These are phyloP conservation scores for Ascochyta pisi DNA, from an alignment of 2,329 filamentous ascomycete genomes.

Conservation along the genomic window DNA sequence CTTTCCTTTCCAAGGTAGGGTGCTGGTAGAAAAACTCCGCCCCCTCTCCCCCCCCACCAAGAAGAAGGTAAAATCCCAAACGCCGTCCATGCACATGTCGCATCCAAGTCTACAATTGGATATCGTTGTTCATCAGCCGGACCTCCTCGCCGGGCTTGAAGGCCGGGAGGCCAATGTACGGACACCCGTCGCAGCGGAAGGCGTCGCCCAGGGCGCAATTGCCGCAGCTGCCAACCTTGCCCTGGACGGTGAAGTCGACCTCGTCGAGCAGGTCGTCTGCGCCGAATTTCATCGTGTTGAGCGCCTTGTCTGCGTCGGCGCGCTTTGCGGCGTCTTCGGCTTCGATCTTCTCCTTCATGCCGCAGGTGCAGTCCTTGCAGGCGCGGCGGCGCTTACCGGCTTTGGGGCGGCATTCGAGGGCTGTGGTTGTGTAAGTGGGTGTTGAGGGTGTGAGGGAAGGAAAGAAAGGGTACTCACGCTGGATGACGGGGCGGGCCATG, in stretches of 20 bases:
- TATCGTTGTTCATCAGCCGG: conserved; percentile 80
- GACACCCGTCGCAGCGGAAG: conserved; percentile 68
- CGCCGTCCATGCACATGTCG: conserved; percentile 8
- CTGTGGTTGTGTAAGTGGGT: conserved; percentile 52
- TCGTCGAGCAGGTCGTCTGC: conserved; percentile 79
- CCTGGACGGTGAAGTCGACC: conserved; percentile 96
- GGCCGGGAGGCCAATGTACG: conserved; percentile 89
- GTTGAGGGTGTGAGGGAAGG: conserved; percentile 2
- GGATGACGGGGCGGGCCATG: conserved; percentile 75
- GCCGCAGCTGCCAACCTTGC: conserved; percentile 92
- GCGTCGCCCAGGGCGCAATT: conserved; percentile 95
- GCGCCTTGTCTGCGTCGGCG: conserved; percentile 66
- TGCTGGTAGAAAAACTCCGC: not conserved
- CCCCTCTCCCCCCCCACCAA: not conserved
- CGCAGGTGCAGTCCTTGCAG: conserved; percentile 98
- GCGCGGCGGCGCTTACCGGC: conserved; percentile 87
- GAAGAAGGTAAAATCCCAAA: conserved; percentile 5
- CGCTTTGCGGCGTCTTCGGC: conserved; percentile 80
- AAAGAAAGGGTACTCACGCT: conserved; percentile 68
- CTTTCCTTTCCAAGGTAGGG: not conserved
- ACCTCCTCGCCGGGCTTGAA: conserved; percentile 99
- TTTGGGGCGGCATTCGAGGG: conserved; percentile 86
- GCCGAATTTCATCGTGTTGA: conserved; percentile 74
- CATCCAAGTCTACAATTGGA: conserved; percentile 69
- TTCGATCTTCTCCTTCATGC: conserved; percentile 82